Percentiles rank a stretch among this genome's conserved stretches.
Evolutionary conservation across 1,284 basidiomycete genomes (phyloP).

Genomic region (Boletellus sp.): DNA sequence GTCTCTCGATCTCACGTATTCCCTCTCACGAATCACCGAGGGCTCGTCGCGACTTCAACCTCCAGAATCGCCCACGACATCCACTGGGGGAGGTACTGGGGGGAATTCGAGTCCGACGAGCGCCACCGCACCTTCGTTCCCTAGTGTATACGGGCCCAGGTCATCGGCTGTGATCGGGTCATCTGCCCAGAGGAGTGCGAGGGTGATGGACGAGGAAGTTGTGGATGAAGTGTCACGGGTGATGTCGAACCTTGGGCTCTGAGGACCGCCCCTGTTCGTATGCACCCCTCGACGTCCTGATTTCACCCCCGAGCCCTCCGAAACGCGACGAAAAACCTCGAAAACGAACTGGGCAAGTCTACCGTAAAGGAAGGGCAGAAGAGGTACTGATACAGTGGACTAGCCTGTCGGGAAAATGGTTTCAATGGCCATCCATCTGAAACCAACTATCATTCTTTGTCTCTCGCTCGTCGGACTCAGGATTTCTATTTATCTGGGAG

Average conservation of each 20-base stretch:
- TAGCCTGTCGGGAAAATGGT: constrained; percentile 23
- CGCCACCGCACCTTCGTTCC: constrained; percentile 73
- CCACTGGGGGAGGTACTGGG: constrained; percentile 61
- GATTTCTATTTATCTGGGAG: constrained; percentile 34
- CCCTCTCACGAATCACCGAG: constrained; percentile 73
- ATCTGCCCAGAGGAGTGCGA: constrained; percentile 44
- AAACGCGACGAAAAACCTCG: constrained; percentile 4
- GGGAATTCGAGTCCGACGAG: constrained; percentile 72
- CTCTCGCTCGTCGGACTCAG: constrained; percentile 30
- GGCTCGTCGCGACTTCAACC: constrained; percentile 55
- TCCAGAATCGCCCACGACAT: constrained; percentile 75
- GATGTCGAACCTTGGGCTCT: constrained; percentile 75
- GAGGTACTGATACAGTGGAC: constrained; percentile 11
- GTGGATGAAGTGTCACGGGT: constrained; percentile 74
- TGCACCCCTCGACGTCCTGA: constrained; percentile 5
- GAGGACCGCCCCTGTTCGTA: constrained; percentile 28
- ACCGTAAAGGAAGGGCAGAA: constrained; percentile 10
- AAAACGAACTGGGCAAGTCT: constrained; percentile 3
- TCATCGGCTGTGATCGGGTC: constrained; percentile 47
- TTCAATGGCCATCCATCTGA: constrained; percentile 15
- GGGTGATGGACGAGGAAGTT: constrained; percentile 55
- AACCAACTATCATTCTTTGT: constrained; percentile 15
- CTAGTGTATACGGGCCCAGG: constrained; percentile 73
- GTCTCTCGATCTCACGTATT: constrained; percentile 76
- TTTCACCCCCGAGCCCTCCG: constrained; percentile 9